A percentile compares a stretch with the other conserved stretches of the same genome.
phyloP scores from a whole-genome alignment of 164 flowering plant genomes.

The Magnolia officinalis region DNA sequence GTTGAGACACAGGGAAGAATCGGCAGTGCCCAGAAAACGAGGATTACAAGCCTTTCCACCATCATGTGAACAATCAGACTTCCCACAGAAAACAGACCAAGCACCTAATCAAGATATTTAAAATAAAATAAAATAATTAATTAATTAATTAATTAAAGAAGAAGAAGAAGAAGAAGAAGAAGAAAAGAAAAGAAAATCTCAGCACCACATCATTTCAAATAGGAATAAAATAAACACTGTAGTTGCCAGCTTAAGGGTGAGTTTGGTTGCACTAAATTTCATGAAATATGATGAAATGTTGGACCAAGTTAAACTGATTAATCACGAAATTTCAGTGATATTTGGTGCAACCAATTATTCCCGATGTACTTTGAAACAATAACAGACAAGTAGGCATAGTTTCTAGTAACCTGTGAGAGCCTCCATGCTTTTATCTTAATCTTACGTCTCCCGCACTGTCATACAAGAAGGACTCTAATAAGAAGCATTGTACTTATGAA shows the following conservation, averaged over 20 bases:
- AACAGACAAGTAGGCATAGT: background rate
- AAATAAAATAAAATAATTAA: too few species aligned
- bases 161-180: too few species aligned
- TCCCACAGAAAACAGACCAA: constrained; percentile 41
- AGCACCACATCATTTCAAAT: background rate
- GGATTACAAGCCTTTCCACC: constrained; percentile 17
- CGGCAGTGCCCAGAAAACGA: constrained; percentile 12
- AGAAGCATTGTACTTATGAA: background rate
- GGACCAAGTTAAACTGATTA: too few species aligned
- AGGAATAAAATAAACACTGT: background rate
- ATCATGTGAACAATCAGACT: constrained; percentile 15
- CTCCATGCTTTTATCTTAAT: background rate
- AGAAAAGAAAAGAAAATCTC: background rate
- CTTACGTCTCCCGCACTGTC: background rate
- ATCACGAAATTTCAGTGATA: too few species aligned
- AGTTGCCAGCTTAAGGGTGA: background rate
- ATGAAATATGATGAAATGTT: too few species aligned
- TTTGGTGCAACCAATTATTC: too few species aligned
- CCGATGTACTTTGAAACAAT: background rate
- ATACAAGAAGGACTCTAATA: background rate
- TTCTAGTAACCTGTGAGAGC: background rate
- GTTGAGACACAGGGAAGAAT: constrained; percentile 45
- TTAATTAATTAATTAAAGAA: too few species aligned
- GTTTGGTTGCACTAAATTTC: background rate
- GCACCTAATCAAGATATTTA: constrained; percentile 18